These are phyloP conservation scores for Pseudogymnoascus verrucosus DNA, from an alignment of 2,329 filamentous ascomycete species.

Conservation along the genomic window DNA sequence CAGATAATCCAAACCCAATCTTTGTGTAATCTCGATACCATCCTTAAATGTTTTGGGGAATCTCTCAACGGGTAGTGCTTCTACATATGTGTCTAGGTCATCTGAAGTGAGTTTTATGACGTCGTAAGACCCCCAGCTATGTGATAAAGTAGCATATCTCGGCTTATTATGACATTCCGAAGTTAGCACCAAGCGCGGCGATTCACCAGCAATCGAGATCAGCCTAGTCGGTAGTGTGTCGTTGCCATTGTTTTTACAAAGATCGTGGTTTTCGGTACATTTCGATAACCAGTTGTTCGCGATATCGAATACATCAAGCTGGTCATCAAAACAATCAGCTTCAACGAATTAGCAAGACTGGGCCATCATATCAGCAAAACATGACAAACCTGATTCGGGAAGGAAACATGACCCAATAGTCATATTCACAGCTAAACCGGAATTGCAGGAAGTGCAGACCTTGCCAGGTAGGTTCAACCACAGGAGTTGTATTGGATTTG, in stretches of 20 bases:
- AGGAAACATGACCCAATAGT: constrained; percentile 6
- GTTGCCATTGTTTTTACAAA: neutral
- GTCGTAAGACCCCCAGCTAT: constrained; percentile 14
- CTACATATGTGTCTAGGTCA: constrained; percentile 1
- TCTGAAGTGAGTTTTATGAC: neutral
- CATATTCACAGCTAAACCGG: neutral
- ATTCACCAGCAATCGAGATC: constrained; percentile 11
- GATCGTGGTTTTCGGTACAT: constrained; percentile 8
- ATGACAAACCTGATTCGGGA: constrained; percentile 11
- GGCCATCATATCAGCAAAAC: neutral
- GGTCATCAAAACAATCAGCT: constrained; percentile 14
- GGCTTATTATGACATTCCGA: constrained; percentile 1
- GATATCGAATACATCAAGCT: neutral
- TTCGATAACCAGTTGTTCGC: neutral
- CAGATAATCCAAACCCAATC: constrained; percentile 18
- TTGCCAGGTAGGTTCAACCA: constrained; percentile 14
- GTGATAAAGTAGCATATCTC: constrained; percentile 13
- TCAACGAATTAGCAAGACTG: constrained; percentile 9
- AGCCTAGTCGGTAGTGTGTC: constrained; percentile 12
- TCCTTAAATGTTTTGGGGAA: constrained; percentile 23
- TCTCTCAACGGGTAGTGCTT: constrained; percentile 10
- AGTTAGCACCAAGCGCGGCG: constrained; percentile 10
- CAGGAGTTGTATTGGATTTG: constrained; percentile 1
- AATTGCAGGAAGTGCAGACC: constrained; percentile 5
- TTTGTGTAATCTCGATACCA: constrained; percentile 18